Base-by-base conservation (phyloP, 805 yeast species). In the Yamadazyma akitaensis region DNA sequence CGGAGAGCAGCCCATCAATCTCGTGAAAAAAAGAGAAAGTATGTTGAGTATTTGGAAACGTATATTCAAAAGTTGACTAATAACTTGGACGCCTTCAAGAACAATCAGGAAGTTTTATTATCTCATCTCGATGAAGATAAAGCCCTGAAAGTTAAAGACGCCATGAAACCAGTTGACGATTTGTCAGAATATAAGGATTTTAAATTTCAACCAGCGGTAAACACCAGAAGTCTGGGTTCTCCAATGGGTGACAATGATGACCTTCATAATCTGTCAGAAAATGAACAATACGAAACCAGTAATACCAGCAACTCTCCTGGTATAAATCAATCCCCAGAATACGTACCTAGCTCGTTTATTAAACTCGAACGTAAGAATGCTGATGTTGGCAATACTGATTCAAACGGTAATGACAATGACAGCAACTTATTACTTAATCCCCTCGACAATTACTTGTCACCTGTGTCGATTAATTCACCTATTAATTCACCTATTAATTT, bases 1-100 rank as follows among this genome's bases (percentile, higher is more conserved):
- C 81, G 98, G 61, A 85, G 92, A 63, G 98, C 98, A 13, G 99
- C 99, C 40, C 98, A 92, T 64, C 96, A 96, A 44, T 88, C 96
- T 25, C 80, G 99, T 55, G 99, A 94, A 63, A 91, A 92, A 80
- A 92, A 92, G 79, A 80, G 98, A 63, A 81, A 83, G 61, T 96
- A 92, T 62, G 85, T 94, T 47, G 96, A 90, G 66, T 82, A 80
- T 51, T 75, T 94, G 55, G 97, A 92, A 66, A 64, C 72, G 33
- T 80, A 79, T 53, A 82, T 77, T 33, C 55, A 62, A 36, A 60
- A 65, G 30, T 65, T 80, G 54, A 81, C 75, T 51, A 52, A 54
- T 34, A 69, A 68, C 57, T 49, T 64, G 49, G 49, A 51, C 13
- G 44, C 44, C 25, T 57, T 63, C 50, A 55, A 60, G 36, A 35